A percentile compares a stretch with the other conserved stretches of the same genome.
Conservation (phyloP, 2,329 filamentous ascomycete species). For the Colletotrichum sp. region DNA sequence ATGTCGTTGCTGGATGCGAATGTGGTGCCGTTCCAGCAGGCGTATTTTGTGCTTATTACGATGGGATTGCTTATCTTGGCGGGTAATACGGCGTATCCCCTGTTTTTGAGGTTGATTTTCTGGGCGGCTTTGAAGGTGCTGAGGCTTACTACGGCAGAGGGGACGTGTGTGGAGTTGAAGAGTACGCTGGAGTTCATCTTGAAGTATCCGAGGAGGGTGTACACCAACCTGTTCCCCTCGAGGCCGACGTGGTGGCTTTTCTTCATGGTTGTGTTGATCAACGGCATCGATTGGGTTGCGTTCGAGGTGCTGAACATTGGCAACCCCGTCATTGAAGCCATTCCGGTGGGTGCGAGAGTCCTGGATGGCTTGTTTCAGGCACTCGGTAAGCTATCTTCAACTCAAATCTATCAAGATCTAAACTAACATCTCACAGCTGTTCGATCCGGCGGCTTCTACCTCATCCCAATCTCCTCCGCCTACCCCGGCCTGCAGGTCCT, state of each 20-base stretch:
- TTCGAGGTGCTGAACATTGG: conserved; percentile 72
- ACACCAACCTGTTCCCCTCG: conserved; percentile 68
- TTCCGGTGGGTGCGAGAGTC: conserved; percentile 58
- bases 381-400: conserved; percentile 43
- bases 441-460: conserved; percentile 69
- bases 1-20: conserved; percentile 72
- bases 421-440: conserved; percentile 48
- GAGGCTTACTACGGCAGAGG: conserved; percentile 39
- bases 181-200: conserved; percentile 60
- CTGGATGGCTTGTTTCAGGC: conserved; percentile 72
- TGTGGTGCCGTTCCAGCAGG: conserved; percentile 64
- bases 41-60: conserved; percentile 54
- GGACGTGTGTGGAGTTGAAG: conserved; percentile 45
- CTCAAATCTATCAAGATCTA: not conserved
- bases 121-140: conserved; percentile 55
- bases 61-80: conserved; percentile 66
- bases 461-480: conserved; percentile 62
- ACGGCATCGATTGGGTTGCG: conserved; percentile 67
- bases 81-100: conserved; percentile 70
- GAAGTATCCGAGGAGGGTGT: conserved; percentile 62
- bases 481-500: conserved; percentile 64
- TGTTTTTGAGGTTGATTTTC: conserved; percentile 65
- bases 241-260: conserved; percentile 71
- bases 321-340: conserved; percentile 57
- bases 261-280: conserved; percentile 64